These are phyloP conservation scores for Aspergillus chevalieri DNA, from an alignment of 2,329 filamentous ascomycete species.

Conservation along the genomic window DNA sequence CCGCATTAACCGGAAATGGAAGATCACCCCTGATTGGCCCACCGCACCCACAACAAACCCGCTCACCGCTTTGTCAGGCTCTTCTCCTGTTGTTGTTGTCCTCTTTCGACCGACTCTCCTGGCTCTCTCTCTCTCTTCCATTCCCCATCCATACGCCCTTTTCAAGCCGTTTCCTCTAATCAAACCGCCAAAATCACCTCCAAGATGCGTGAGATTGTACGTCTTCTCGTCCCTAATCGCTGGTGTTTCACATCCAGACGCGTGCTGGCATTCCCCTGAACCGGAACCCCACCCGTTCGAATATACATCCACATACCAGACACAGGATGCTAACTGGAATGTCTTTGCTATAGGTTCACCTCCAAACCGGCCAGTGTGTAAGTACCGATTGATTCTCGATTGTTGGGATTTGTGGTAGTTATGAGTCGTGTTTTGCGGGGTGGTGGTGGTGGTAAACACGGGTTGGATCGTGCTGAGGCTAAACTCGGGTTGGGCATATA, in stretches of 20 bases:
- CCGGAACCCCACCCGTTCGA: conserved; percentile 31
- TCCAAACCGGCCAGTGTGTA: conserved; percentile 99
- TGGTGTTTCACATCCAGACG: conserved; percentile 20
- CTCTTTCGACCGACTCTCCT: conserved; percentile 1
- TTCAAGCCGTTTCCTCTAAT: conserved; percentile 10
- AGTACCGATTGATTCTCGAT: conserved; percentile 35
- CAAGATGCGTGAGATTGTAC: conserved; percentile 71
- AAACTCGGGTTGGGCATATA: conserved; percentile 39
- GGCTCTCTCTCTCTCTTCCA: conserved; percentile 7
- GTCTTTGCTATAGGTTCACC: conserved; percentile 72
- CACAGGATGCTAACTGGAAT: conserved; percentile 21
- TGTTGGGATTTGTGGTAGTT: neutral
- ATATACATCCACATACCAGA: neutral
- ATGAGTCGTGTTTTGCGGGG: conserved; percentile 1
- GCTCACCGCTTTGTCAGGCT: too few relatives aligned
- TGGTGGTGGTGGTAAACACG: conserved; percentile 2
- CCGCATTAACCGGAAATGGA: too few relatives aligned
- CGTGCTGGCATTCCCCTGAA: conserved; percentile 27
- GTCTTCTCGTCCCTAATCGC: conserved; percentile 29
- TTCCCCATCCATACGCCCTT: conserved; percentile 10
- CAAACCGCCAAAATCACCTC: conserved; percentile 19
- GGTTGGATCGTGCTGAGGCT: conserved; percentile 13
- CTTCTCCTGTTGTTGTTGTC: too few relatives aligned
- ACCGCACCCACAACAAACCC: too few relatives aligned
- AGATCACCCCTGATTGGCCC: too few relatives aligned